Conservation (phyloP, 495 filamentous ascomycete species). For the Penicillium herquei region DNA sequence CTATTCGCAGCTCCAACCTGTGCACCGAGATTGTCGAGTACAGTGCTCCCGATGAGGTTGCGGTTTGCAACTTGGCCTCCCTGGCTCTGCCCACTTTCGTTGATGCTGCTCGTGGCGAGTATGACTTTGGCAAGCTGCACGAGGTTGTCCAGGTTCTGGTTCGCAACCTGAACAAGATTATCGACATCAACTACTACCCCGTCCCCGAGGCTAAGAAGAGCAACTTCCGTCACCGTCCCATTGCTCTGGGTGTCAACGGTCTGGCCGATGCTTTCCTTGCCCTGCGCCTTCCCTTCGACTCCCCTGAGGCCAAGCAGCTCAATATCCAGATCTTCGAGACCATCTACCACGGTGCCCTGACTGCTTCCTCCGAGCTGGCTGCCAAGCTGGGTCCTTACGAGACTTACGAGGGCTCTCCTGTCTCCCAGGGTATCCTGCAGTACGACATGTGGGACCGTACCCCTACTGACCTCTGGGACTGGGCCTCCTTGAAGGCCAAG, state of each 20-base stretch:
- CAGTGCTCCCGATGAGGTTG: conserved; percentile 93
- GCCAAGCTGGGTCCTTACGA: conserved; percentile 79
- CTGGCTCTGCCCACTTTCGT: conserved; percentile 88
- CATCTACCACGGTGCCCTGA: conserved; percentile 95
- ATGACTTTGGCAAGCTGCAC: conserved; percentile 94
- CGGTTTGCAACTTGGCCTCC: conserved; percentile 96
- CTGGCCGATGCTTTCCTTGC: conserved; percentile 98
- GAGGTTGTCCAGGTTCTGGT: conserved; percentile 87
- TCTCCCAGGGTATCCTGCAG: conserved; percentile 93
- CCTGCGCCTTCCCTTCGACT: conserved; percentile 95
- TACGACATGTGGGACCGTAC: conserved; percentile 98
- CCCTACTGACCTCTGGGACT: conserved; percentile 94
- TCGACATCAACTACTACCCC: conserved; percentile 96
- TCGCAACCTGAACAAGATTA: conserved; percentile 94
- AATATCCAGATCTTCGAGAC: conserved; percentile 99
- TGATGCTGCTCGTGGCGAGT: conserved; percentile 73
- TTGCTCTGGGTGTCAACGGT: conserved; percentile 96
- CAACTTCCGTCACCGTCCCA: conserved; percentile 93
- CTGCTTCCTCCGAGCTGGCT: conserved; percentile 81
- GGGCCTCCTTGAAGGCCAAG: conserved; percentile 81
- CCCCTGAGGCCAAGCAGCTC: conserved; percentile 83
- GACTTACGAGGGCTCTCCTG: conserved; percentile 89
- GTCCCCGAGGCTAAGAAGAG: conserved; percentile 88
- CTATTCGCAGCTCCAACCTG: conserved; percentile 95
- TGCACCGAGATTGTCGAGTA: conserved; percentile 99